Evolutionary conservation across 2,329 filamentous ascomycete species (phyloP), one percentile per base, ranked within the genome.

Genomic region (Talaromyces amestolkiae): DNA sequence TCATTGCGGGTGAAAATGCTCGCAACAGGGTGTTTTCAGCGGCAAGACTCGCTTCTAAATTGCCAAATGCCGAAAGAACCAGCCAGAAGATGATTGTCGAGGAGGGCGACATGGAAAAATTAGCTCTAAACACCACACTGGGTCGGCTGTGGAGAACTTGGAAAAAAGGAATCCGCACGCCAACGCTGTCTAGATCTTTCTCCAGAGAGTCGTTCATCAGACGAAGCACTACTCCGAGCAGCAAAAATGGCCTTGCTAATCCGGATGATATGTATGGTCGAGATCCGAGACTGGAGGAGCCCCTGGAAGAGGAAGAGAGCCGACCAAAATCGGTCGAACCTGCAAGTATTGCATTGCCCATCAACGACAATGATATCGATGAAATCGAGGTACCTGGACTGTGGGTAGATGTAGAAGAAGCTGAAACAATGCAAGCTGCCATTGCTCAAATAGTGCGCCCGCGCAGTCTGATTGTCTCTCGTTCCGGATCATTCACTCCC

Each of bases 111-210:
- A 92, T 97, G 84, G 95, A 98, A 74, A 92, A 93, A 70, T 87
- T 98, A 69, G 94, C 94, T 8, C 83, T 98, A 67, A 96, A 97
- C 74, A 86, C 93, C 65, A 93, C 92, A 2, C 82, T 99, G 1
- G 95, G 95, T 22, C 85, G 93, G 58, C 82, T 98, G 51, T 99
- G 95, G 95, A 87, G 95, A 71, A 91, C 91, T 31, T 99, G 95
- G 95, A 92, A 95, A 79, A 97, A 97, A 80, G 87, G 90, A 61
- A 72, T 76, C 63, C 73, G 75, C 53, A 66, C 71, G 3, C 73
- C 73, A 17, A 73, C 68, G 61, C 73, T 80, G 47, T 76, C 78
- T 13, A 77, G 78, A 15, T 78, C 80, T 33, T 71, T 82, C 61
- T 78, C 75, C 24, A 73, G 75, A 66, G 78, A 80, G 65, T 81